Base-by-base conservation (phyloP, 75 land plant genomes). In the Ceratopteris richardii region DNA sequence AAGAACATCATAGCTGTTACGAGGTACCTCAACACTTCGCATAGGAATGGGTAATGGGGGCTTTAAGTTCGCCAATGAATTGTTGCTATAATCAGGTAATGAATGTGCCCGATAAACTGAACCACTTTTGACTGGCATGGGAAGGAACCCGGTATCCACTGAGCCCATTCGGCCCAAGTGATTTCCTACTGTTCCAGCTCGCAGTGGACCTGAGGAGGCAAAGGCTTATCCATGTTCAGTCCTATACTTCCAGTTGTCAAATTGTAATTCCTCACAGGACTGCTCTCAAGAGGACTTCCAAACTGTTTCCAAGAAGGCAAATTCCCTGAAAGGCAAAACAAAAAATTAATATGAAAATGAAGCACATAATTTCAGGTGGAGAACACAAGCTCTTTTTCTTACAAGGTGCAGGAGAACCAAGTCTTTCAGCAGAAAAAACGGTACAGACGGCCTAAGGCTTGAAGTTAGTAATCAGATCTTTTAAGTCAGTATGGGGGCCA, bases 31-130 rank as follows among this genome's bases (percentile, higher is more conserved):
- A 2, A 29, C 39, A 10, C 64, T 37, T 52, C 54, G 22, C 25
- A 3, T 14, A 52, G 54, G 23, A 14, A 24, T 2, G 5, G 54
- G 29, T 24, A 13, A 1, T 12, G 28, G 23, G 1, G 25, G 54
- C 13, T 23, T 52, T 11, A 5, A 52, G 28, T 24, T 24, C 3
- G 54, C 28, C 54, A 52, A 19, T 26, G 54, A 24, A 28, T 60
- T 58, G 31, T 57, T 67, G 52, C 54, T 54, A 29, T 60, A 60
- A 26, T 73, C 76, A 6, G 76, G 76, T 17, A 73, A 56, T 0
- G 76, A 73, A 43, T 73, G 76, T 0, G 74, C 71, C 47, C 57
- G 68, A 44, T 60, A 61, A 52, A 62, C 47, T 5, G 69, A 62
- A 2, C 57, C 14, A 0, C 67, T 58, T 14, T 51, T 31, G 11